Evolutionary conservation across 257 asterid species (phyloP).

Genomic region (Nicotiana noctiflora): DNA sequence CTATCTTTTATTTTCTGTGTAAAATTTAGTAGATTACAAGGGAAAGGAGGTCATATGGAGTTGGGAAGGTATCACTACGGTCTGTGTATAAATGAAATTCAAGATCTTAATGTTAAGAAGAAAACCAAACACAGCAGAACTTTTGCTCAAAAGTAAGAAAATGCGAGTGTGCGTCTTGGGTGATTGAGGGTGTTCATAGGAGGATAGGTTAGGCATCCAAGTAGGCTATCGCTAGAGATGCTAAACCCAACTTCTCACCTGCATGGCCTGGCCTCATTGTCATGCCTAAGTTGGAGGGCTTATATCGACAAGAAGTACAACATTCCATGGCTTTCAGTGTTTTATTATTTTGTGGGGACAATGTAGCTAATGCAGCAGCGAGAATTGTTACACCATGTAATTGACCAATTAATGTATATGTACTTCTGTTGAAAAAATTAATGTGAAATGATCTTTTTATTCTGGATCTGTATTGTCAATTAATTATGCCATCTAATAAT

Average conservation of each 20-base stretch:
- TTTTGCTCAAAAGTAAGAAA: background rate
- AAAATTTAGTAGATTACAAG: background rate
- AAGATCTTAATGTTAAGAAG: background rate
- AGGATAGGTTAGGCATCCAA: background rate
- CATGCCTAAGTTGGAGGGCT: background rate
- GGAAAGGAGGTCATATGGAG: background rate
- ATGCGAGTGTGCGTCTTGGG: background rate
- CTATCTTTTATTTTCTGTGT: background rate
- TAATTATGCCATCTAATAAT: background rate
- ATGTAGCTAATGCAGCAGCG: background rate
- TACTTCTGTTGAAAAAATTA: background rate
- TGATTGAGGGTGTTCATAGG: background rate
- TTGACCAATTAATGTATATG: background rate
- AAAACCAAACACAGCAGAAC: background rate
- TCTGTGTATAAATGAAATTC: background rate
- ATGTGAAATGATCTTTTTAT: background rate
- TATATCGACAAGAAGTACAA: background rate
- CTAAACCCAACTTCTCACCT: background rate
- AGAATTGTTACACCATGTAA: background rate
- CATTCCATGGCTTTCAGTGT: background rate
- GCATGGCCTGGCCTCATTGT: background rate
- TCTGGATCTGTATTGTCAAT: background rate
- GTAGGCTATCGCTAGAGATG: background rate
- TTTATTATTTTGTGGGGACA: background rate
- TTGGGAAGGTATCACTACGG: background rate